Percentiles rank a stretch among this genome's conserved stretches.
Conservation (phyloP, 2,329 filamentous ascomycete species). For the Elsinoe australis region DNA sequence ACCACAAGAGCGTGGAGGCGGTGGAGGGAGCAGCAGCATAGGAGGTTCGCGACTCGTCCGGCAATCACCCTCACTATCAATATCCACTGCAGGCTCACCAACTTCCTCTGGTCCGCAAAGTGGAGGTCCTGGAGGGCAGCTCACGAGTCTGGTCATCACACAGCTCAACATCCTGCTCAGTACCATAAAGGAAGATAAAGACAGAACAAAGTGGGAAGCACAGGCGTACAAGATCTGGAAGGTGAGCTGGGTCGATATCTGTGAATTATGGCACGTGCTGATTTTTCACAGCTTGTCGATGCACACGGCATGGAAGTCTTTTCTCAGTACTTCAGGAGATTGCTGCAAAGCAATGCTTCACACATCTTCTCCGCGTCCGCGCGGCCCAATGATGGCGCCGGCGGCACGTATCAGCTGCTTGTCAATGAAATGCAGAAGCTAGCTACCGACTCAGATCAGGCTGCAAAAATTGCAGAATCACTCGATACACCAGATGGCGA, state of each 20-base stretch:
- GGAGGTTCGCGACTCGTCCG: constrained; percentile 50
- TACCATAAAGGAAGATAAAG: constrained; percentile 90
- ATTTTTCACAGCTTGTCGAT: constrained; percentile 69
- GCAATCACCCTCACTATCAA: constrained; percentile 53
- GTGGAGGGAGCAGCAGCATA: constrained; percentile 48
- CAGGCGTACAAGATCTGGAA: constrained; percentile 88
- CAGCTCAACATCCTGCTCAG: constrained; percentile 92
- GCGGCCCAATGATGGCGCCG: constrained; percentile 50
- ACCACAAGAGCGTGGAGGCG: constrained; percentile 34
- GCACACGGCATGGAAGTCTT: constrained; percentile 99
- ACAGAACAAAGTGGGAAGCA: constrained; percentile 81
- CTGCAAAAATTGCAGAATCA: constrained; percentile 84
- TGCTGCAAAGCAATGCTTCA: constrained; percentile 82
- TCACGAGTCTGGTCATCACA: constrained; percentile 89
- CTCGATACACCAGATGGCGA: constrained; percentile 88
- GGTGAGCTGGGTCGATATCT: constrained; percentile 47
- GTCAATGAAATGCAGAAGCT: constrained; percentile 81
- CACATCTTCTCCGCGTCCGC: constrained; percentile 75
- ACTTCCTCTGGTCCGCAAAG: constrained; percentile 36
- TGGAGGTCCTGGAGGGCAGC: constrained; percentile 39
- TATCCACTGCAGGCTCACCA: constrained; percentile 49
- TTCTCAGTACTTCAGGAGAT: constrained; percentile 86
- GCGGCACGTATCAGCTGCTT: constrained; percentile 77
- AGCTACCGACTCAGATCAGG: constrained; percentile 69
- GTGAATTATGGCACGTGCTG: not conserved